Evolutionary conservation across 2,329 filamentous ascomycete genomes (phyloP).

Genomic region (Fusarium miscanthi): DNA sequence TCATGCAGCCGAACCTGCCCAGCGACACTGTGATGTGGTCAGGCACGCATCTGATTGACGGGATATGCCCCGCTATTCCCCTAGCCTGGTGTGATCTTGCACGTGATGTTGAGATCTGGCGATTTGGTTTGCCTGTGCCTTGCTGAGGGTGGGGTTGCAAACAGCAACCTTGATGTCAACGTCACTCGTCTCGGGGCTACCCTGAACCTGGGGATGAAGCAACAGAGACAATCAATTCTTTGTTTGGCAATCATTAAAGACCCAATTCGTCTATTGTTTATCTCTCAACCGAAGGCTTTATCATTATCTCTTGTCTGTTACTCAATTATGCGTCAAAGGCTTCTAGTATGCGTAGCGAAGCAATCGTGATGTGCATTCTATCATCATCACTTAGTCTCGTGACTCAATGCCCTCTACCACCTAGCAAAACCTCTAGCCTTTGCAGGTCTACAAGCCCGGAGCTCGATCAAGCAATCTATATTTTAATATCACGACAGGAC

Average conservation of each 20-base stretch:
- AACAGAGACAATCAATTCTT: background rate
- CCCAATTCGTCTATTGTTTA: background rate
- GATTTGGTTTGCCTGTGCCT: slow-evolving; percentile 42
- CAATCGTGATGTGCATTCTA: background rate
- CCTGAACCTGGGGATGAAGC: slow-evolving; percentile 30
- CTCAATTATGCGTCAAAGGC: background rate
- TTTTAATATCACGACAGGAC: background rate
- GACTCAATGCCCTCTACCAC: background rate
- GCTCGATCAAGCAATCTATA: background rate
- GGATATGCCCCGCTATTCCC: slow-evolving; percentile 28
- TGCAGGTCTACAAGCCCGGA: too few species aligned
- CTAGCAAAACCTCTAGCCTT: background rate
- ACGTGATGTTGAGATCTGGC: slow-evolving; percentile 39
- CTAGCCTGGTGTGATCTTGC: slow-evolving; percentile 35
- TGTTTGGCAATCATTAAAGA: background rate
- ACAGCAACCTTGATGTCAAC: slow-evolving; percentile 44
- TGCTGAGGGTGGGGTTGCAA: slow-evolving; percentile 38
- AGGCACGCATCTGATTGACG: slow-evolving; percentile 31
- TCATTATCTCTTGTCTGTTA: background rate
- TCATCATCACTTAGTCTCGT: too few species aligned
- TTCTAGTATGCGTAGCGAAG: background rate
- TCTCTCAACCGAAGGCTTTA: background rate
- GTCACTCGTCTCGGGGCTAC: slow-evolving; percentile 34
- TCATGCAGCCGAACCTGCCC: slow-evolving; percentile 45
- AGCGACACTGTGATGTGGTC: slow-evolving; percentile 28